Evolutionary conservation across 441 rosid genomes (phyloP), one percentile per base, ranked within the genome.

Genomic region (Adansonia gregorii): DNA sequence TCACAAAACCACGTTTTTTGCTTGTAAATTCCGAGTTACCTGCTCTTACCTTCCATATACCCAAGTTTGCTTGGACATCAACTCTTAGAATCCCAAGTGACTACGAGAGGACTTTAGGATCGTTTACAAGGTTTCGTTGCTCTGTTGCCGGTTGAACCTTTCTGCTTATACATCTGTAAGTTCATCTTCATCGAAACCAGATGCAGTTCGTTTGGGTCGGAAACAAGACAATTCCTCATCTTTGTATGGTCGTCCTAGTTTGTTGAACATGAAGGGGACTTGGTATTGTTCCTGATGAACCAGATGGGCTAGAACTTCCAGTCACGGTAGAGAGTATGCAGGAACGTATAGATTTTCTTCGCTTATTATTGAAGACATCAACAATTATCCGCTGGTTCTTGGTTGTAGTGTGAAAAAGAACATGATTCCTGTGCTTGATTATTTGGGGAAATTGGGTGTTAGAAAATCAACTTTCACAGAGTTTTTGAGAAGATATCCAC

Each of bases 401-500:
- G 99, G 98, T 59, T 95, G 99, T 80, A 95, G 99, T 67, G 99
- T 95, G 78, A 93, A 93, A 86, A 95, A 93, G 92, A 95, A 95
- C 80, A 93, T 95, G 99, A 86, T 92, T 74, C 99, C 99, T 0
- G 98, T 93, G 72, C 85, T 95, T 59, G 99, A 95, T 79, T 95
- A 93, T 78, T 92, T 95, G 31, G 99, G 99, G 78, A 95, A 90
- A 80, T 78, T 93, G 81, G 99, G 99, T 2, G 97, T 95, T 67
- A 92, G 95, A 83, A 95, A 90, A 73, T 90, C 99, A 14, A 89
- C 96, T 6, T 80, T 95, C 64, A 88, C 95, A 0, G 92, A 83
- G 80, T 89, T 95, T 81, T 80, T 95, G 19, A 90, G 92, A 80
- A 88, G 97, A 77, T 95, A 93, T 70, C 99, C 97, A 0, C 98